Percentiles rank a stretch among this genome's conserved stretches.
Evolutionary conservation across 352 stramenopile species (phyloP).

Genomic region (Pythium brachiatum): DNA sequence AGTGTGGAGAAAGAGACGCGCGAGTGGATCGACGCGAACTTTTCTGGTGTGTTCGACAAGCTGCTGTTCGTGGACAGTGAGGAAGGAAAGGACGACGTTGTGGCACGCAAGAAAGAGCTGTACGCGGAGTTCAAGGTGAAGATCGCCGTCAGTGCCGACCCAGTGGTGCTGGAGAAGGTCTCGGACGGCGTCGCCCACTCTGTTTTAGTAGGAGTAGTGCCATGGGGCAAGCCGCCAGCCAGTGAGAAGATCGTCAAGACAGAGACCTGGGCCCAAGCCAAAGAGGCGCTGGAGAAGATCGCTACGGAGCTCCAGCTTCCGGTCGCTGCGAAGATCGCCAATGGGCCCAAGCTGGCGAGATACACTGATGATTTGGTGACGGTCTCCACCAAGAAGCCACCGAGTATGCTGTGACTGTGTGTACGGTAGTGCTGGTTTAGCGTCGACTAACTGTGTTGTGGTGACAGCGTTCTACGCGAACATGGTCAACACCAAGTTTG

Average conservation of each 20-base stretch:
- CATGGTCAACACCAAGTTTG: slow-evolving; percentile 80
- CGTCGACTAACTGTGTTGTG: neutral
- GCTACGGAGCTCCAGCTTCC: slow-evolving; percentile 47
- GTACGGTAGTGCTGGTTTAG: neutral
- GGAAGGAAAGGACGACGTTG: slow-evolving; percentile 31
- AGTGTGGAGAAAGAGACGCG: slow-evolving; percentile 61
- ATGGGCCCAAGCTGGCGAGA: slow-evolving; percentile 54
- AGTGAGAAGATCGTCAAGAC: slow-evolving; percentile 22
- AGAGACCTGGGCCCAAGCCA: slow-evolving; percentile 35
- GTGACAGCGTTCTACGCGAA: slow-evolving; percentile 70
- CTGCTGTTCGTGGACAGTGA: slow-evolving; percentile 64
- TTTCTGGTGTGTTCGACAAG: slow-evolving; percentile 67
- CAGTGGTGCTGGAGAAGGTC: slow-evolving; percentile 25
- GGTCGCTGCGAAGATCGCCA: slow-evolving; percentile 36
- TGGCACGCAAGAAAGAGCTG: slow-evolving; percentile 56
- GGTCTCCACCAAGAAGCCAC: slow-evolving; percentile 63
- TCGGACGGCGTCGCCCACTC: slow-evolving; percentile 30
- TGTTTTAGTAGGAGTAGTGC: slow-evolving; percentile 52
- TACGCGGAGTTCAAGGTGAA: slow-evolving; percentile 66
- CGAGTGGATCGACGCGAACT: slow-evolving; percentile 70
- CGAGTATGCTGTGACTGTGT: slow-evolving; percentile 32
- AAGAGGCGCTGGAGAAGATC: slow-evolving; percentile 36
- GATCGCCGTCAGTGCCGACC: slow-evolving; percentile 47
- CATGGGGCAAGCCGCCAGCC: slow-evolving; percentile 34
- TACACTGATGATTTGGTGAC: slow-evolving; percentile 77